Conservation (phyloP, 495 filamentous ascomycete genomes). For the Astrothelium macrocarpum region DNA sequence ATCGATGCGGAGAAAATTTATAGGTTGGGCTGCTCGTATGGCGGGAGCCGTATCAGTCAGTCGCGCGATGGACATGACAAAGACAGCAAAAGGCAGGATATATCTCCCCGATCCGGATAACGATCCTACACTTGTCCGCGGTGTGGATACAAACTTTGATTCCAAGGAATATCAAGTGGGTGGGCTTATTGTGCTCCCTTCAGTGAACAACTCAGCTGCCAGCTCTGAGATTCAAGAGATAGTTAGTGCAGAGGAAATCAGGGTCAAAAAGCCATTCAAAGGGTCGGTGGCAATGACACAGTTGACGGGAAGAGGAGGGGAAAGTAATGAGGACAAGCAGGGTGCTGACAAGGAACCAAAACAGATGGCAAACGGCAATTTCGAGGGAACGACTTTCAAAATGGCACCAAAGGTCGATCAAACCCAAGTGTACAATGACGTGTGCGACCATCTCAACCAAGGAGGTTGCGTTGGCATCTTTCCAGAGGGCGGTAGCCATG, state of each 20-base stretch:
- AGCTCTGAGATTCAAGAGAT: slow-evolving; percentile 75
- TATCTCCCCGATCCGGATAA: slow-evolving; percentile 85
- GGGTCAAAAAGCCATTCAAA: slow-evolving; percentile 79
- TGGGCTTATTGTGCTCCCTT: slow-evolving; percentile 78
- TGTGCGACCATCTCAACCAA: slow-evolving; percentile 67
- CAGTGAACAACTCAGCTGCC: slow-evolving; percentile 64
- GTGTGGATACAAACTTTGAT: slow-evolving; percentile 78
- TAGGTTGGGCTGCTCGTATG: slow-evolving; percentile 68
- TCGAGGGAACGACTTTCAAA: slow-evolving; percentile 74
- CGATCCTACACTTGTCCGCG: slow-evolving; percentile 74
- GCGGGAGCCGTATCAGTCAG: slow-evolving; percentile 84
- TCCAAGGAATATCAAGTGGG: slow-evolving; percentile 60
- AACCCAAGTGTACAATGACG: slow-evolving; percentile 82
- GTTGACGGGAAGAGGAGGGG: slow-evolving; percentile 63
- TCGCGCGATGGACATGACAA: slow-evolving; percentile 78
- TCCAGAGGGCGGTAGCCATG: slow-evolving; percentile 94
- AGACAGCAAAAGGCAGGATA: slow-evolving; percentile 65
- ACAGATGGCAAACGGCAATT: slow-evolving; percentile 30
- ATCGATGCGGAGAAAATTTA: slow-evolving; percentile 77
- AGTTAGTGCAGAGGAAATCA: slow-evolving; percentile 65
- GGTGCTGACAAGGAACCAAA: neutral
- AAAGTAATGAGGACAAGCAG: slow-evolving; percentile 34
- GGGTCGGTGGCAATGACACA: slow-evolving; percentile 58
- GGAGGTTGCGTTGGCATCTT: slow-evolving; percentile 96
- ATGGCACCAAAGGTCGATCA: slow-evolving; percentile 91